Conservation (phyloP, 768 basidiomycete genomes). For the Mrakia frigida region DNA sequence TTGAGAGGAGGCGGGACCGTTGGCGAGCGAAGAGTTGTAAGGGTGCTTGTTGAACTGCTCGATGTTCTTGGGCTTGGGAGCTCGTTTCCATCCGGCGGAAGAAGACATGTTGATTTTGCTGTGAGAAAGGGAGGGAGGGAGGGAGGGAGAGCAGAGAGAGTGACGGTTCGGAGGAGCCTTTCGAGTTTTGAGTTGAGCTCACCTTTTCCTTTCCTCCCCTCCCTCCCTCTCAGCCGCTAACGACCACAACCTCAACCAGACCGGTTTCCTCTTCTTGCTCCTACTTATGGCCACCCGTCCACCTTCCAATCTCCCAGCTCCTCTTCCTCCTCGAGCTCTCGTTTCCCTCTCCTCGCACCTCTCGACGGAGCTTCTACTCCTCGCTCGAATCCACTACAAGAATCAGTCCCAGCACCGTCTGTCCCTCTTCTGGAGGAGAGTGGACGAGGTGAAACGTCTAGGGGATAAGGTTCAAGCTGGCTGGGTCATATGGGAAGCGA, state of each 20-base stretch:
- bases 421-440: conserved; percentile 27
- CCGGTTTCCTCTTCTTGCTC: too few relatives aligned
- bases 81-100: neutral
- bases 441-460: conserved; percentile 21
- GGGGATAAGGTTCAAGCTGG: conserved; percentile 10
- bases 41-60: neutral
- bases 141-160: neutral
- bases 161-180: neutral
- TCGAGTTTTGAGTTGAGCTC: neutral
- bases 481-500: neutral
- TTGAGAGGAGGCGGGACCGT: neutral
- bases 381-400: conserved; percentile 30
- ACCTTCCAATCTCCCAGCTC: neutral
- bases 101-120: neutral
- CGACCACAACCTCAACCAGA: neutral
- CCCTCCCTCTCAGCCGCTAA: neutral
- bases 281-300: neutral
- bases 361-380: conserved; percentile 23
- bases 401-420: conserved; percentile 29
- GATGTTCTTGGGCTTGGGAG: conserved; percentile 4
- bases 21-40: conserved; percentile 11
- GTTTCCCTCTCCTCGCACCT: conserved; percentile 25
- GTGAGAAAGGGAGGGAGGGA: neutral
- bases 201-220: neutral
- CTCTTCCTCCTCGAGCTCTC: neutral